Evolutionary conservation across 768 basidiomycete genomes (phyloP), one percentile per base, ranked within the genome.

Genomic region (Boletus subcaerulescens): DNA sequence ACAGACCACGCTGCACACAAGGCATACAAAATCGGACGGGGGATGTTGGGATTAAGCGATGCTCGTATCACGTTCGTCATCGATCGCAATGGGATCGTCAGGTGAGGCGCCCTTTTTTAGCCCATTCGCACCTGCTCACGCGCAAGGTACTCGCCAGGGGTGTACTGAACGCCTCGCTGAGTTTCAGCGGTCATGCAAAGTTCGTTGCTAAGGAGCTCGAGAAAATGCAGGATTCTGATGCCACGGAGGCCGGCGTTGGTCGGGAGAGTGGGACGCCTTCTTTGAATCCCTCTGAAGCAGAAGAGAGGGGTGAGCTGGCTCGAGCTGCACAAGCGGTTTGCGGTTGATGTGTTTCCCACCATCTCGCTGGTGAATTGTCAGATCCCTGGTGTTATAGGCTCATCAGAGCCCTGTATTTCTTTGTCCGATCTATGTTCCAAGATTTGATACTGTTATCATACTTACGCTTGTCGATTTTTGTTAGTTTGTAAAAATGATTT

Each of bases 51-150:
- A 17, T 57, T 93, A 13, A 73, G 73, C 0, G 77, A 81, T 40
- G 80, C 82, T 5, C 80, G 92, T 13, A 80, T 83, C 33, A 93
- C 91, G 3, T 86, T 91, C 64, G 76, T 93, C 61, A 83, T 93
- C 56, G 89, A 91, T 65, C 76, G 72, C 47, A 77, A 85, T 48
- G 91, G 92, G 10, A 72, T 83, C 43, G 74, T 93, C 29, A 77
- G 79, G 84, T 89, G 67, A 33, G 57, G 77, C 29, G 5, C 38
- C 39, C 9, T 17, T 18, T 18, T 49, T 47, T 13, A 41, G 47
- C 40, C 49, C n/a, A 11, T 14, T 49, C 35, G 35, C 36, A 38
- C 38, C 46, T 45, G 12, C 43, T 56, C 46, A 61, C 50, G 17
- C 40, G 42, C n/a, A 24, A 31, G 15, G 14, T 13, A 10, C 4